phyloP scores from a whole-genome alignment of 176 grass and related monocot genomes.

The Chloris gayana region DNA sequence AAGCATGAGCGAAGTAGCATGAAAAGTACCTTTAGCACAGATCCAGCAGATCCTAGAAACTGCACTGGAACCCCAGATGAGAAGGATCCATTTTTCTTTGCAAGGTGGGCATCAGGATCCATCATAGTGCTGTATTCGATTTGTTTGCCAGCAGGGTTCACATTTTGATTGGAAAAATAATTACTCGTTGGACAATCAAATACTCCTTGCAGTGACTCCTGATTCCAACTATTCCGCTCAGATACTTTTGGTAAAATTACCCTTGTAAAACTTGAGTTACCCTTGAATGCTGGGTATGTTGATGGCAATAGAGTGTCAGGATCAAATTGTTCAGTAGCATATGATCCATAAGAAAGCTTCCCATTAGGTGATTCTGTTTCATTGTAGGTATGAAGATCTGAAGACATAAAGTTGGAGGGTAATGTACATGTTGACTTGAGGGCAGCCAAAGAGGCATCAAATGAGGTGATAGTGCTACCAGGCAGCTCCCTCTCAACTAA shows the following conservation, averaged over 20 bases:
- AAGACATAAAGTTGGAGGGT: conserved; percentile 43
- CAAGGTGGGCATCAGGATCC: conserved; percentile 21
- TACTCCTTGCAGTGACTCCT: conserved; percentile 39
- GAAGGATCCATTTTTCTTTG: conserved; percentile 31
- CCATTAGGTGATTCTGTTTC: conserved; percentile 1
- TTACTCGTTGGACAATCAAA: conserved; percentile 36
- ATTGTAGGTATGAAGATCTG: conserved; percentile 38
- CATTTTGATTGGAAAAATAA: conserved; percentile 28
- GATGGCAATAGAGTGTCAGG: conserved; percentile 31
- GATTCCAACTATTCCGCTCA: conserved; percentile 40
- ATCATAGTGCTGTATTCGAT: conserved; percentile 27
- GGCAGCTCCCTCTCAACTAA: conserved; percentile 23
- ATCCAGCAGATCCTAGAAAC: conserved; percentile 34
- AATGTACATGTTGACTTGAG: conserved; percentile 17
- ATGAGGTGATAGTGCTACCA: conserved; percentile 28
- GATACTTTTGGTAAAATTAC: conserved; percentile 34
- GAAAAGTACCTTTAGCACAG: conserved; percentile 47
- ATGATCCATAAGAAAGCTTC: conserved; percentile 28
- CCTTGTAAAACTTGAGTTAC: conserved; percentile 28
- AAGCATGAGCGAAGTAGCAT: background rate
- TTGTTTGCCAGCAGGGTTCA: conserved; percentile 30
- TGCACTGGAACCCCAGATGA: conserved; percentile 32
- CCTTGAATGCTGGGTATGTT: conserved; percentile 22
- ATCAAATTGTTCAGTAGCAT: conserved; percentile 29
- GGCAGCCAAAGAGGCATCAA: conserved; percentile 9